Evolutionary conservation across 768 basidiomycete genomes (phyloP), one percentile per base, ranked within the genome.

Genomic region (Suillus subalutaceus): DNA sequence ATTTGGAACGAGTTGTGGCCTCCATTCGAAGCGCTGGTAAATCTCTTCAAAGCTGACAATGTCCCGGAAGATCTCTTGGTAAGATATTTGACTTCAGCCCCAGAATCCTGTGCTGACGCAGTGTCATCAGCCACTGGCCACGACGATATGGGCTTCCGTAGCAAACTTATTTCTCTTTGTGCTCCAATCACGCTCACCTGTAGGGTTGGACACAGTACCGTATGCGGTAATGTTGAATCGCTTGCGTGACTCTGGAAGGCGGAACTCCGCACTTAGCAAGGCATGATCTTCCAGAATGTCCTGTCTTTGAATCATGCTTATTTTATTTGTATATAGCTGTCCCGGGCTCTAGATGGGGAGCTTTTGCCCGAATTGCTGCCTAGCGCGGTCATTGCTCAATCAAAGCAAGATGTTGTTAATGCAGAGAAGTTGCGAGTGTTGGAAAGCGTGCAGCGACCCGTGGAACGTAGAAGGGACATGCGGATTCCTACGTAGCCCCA

Each of bases 1-100:
- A 81, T 92, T 12, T 93, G 91, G 91, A 91, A 90, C 70, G 88
- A 91, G 70, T 73, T 93, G 9, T 93, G 90, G 91, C 85, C 90
- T 2, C 83, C 88, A 1, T 91, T 90, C 64, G 88, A 88, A 68
- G 75, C 75, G 15, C 78, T 90, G 43, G 71, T 88, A 16, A 71
- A 77, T 48, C 79, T 81, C 1, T 79, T 90, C 46, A 86, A 88
- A 68, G 73, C 69, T 4, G 87, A 87, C 73, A 77, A 66, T 78
- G 79, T 66, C 73, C 78, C 65, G 83, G 85, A 71, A 68, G 81
- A 74, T 59, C n/a, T 64, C n/a, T 46, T 52, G 53, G 65, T 64
- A 44, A 53, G 32, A 23, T 40, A 57, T 40, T 8, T 35, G 32
- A 23, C 40, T 5, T 43, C 35, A 30, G 18, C 32, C 26, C n/a